Base-by-base conservation (phyloP, 257 asterid species). In the Parsonsia alboflavescens region DNA sequence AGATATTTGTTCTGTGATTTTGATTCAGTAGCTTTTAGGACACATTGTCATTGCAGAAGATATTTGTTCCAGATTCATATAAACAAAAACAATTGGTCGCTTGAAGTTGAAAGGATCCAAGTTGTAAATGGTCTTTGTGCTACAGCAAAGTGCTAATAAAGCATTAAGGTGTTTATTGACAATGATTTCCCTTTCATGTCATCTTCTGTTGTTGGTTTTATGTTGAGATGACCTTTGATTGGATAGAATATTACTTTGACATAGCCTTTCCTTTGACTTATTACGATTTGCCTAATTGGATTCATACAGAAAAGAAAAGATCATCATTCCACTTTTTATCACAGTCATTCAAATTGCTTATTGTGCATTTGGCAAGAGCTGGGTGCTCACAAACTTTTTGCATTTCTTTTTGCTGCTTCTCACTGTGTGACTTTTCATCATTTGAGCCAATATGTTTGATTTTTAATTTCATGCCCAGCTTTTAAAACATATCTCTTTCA, bases 401-500 rank as follows among this genome's bases (percentile, higher is more conserved):
- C 15, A 4, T 56, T 49, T 49, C 15, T 2, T 22, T 13, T n/a
- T 16, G 13, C 70, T 46, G 28, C 8, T 46, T 46, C 21, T 36
- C 46, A n/a, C n/a, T n/a, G n/a, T 8, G 48, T 22, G 67, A 19
- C 54, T n/a, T 6, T 28, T 53, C 7, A 15, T 11, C 52, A 7
- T 26, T 77, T 62, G 17, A 52, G 46, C 59, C 50, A 26, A 42
- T 62, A 22, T 6, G 49, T 24, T 41, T 24, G 66, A 41, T 63
- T 56, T 41, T n/a, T 41, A 16, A 65, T 24, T 59, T 72, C 33
- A 63, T 65, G 52, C 59, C 73, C 52, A 24, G 75, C 56, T 39
- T 79, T 22, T 56, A 71, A 69, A 75, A 73, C 30, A 73, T 84
- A 46, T 57, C 53, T 75, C 71, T 83, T 88, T 79, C 89, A 89